Percentiles rank a stretch among this genome's conserved stretches.
Evolutionary conservation across 768 basidiomycete species (phyloP).

Genomic region (Termitomyces sp.): DNA sequence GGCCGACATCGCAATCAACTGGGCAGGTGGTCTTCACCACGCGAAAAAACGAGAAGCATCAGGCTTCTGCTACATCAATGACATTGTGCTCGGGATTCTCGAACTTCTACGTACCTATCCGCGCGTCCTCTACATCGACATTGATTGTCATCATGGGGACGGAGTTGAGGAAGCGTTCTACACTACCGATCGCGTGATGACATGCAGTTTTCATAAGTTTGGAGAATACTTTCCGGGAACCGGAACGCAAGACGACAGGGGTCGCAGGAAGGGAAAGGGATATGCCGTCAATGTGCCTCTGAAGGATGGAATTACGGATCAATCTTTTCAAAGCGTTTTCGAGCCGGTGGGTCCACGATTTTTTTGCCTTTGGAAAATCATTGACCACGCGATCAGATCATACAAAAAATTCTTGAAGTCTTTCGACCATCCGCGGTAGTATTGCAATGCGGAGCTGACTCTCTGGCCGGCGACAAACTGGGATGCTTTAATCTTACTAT

Average conservation of each 20-base stretch:
- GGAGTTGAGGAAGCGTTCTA: slow-evolving; percentile 99
- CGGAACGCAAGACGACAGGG: slow-evolving; percentile 78
- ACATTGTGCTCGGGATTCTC: slow-evolving; percentile 91
- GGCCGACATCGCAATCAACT: slow-evolving; percentile 93
- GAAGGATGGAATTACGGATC: slow-evolving; percentile 92
- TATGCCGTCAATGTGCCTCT: slow-evolving; percentile 93
- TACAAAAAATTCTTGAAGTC: slow-evolving; percentile 82
- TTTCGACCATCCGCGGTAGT: slow-evolving; percentile 85
- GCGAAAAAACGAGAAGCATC: slow-evolving; percentile 99
- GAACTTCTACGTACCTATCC: slow-evolving; percentile 81
- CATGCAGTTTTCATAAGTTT: slow-evolving; percentile 94
- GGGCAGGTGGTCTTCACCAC: slow-evolving; percentile 98
- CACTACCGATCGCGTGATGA: slow-evolving; percentile 96
- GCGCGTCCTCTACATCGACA: slow-evolving; percentile 95
- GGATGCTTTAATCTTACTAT: slow-evolving; percentile 96
- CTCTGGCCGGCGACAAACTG: slow-evolving; percentile 90
- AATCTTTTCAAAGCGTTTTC: slow-evolving; percentile 80
- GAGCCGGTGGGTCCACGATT: slow-evolving; percentile 66
- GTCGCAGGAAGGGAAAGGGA: slow-evolving; percentile 76
- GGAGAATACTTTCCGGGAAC: slow-evolving; percentile 95
- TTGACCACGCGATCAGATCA: slow-evolving; percentile 45
- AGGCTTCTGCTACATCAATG: slow-evolving; percentile 99
- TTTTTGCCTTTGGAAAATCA: background rate
- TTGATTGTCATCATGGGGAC: slow-evolving; percentile 98
- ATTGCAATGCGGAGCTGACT: slow-evolving; percentile 95